phyloP scores from a whole-genome alignment of 2,329 filamentous ascomycete genomes.

The Lachnellula occidentalis region DNA sequence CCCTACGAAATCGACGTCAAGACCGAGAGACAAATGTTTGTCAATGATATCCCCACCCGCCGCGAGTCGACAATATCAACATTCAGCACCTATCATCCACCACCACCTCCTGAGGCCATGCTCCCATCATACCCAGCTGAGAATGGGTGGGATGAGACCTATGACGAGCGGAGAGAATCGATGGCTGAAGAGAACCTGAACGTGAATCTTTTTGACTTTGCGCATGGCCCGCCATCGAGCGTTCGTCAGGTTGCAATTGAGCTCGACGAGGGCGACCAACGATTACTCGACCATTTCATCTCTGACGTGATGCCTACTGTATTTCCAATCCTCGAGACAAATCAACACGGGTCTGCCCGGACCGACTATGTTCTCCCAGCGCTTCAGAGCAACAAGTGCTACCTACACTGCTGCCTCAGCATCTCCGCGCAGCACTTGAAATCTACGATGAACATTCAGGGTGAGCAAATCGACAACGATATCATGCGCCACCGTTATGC shows the following conservation, averaged over 20 bases:
- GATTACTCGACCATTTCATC: conserved; percentile 85
- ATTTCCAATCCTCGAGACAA: conserved; percentile 87
- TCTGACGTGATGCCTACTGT: conserved; percentile 80
- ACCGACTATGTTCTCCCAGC: conserved; percentile 82
- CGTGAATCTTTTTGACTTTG: conserved; percentile 78
- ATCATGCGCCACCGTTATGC: conserved; percentile 89
- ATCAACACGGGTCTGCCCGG: conserved; percentile 76
- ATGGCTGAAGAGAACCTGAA: conserved; percentile 57
- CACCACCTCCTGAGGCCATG: conserved; percentile 63
- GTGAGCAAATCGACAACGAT: conserved; percentile 77
- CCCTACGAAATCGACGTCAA: conserved; percentile 95
- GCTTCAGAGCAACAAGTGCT: conserved; percentile 85
- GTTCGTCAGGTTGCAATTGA: conserved; percentile 69
- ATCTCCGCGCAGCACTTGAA: conserved; percentile 91
- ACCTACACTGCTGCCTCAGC: conserved; percentile 92
- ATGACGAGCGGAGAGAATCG: conserved; percentile 62
- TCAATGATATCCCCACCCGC: conserved; percentile 82
- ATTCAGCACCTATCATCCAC: conserved; percentile 84
- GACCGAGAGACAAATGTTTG: conserved; percentile 89
- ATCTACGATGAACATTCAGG: conserved; percentile 59
- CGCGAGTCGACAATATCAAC: conserved; percentile 85
- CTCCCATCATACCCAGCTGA: conserved; percentile 59
- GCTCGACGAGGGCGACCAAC: conserved; percentile 82
- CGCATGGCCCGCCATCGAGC: conserved; percentile 58
- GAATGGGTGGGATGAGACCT: conserved; percentile 69